Evolutionary conservation across 345 rosid species (phyloP).

Genomic region (Excoecaria cochinchinensis): DNA sequence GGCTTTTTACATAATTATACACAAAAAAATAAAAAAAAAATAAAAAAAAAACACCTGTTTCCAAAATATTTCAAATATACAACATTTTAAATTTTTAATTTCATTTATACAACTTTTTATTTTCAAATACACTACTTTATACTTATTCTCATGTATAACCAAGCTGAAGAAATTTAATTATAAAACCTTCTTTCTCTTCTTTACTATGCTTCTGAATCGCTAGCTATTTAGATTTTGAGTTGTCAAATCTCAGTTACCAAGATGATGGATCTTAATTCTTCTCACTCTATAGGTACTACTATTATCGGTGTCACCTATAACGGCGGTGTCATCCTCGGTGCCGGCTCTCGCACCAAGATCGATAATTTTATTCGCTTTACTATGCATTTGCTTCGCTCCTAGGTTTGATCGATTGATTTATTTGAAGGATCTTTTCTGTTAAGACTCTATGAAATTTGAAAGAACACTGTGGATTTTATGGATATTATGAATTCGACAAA

Average conservation of each 20-base stretch:
- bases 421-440: not conserved
- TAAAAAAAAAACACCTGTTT: too few species aligned
- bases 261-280: constrained; percentile 42
- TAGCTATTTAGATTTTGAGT: too few species aligned
- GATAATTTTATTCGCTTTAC: constrained; percentile 38
- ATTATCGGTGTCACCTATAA: constrained; percentile 96
- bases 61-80: too few species aligned
- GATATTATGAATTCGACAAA: constrained; percentile 8
- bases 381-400: constrained; percentile 6
- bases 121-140: too few species aligned
- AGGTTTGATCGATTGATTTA: not conserved
- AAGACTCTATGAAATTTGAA: not conserved
- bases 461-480: not conserved
- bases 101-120: too few species aligned
- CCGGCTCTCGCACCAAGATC: constrained; percentile 98
- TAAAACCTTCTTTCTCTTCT: not conserved
- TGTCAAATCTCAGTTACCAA: not conserved
- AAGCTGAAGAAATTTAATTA: not conserved
- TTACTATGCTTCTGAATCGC: not conserved
- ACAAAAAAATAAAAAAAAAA: too few species aligned
- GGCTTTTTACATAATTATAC: too few species aligned
- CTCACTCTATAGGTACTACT: constrained; percentile 98
- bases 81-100: too few species aligned
- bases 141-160: not conserved
- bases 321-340: constrained; percentile 98